Evolutionary conservation across 257 asterid species (phyloP).

Genomic region (Osmanthus fragrans): DNA sequence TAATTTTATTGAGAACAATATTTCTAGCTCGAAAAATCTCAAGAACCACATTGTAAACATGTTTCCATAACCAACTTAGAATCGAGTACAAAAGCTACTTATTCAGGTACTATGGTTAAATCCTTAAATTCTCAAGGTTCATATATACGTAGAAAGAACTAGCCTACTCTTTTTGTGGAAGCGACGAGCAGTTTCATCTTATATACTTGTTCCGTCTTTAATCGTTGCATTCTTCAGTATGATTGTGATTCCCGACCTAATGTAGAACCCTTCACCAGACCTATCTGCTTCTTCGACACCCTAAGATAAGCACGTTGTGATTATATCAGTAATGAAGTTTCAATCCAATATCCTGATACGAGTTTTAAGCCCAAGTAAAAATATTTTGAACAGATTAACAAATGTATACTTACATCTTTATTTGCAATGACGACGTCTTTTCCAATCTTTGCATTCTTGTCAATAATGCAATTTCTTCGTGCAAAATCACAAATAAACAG

Average conservation of each 20-base stretch:
- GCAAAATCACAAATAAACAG: constrained; percentile 18
- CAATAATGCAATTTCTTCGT: constrained; percentile 83
- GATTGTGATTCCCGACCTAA: constrained; percentile 83
- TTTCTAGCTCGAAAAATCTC: background rate
- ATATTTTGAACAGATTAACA: background rate
- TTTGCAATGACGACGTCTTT: constrained; percentile 77
- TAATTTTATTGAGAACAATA: no score
- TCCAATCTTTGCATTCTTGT: constrained; percentile 95
- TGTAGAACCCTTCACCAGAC: constrained; percentile 73
- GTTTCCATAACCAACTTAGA: background rate
- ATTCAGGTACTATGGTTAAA: background rate
- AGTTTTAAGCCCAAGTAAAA: background rate
- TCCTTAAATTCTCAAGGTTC: background rate
- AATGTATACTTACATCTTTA: constrained; percentile 62
- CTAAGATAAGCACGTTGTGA: constrained; percentile 32
- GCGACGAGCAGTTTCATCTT: constrained; percentile 4
- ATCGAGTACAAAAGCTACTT: background rate
- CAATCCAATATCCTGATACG: background rate
- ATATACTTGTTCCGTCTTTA: constrained; percentile 71
- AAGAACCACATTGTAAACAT: background rate
- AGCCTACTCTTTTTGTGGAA: background rate
- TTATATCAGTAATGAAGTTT: background rate
- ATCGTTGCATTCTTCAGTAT: constrained; percentile 81
- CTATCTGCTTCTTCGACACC: constrained; percentile 84
- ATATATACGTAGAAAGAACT: background rate